These are phyloP conservation scores for Fraxinus baroniana DNA, from an alignment of 305 asterid species.

Conservation along the genomic window DNA sequence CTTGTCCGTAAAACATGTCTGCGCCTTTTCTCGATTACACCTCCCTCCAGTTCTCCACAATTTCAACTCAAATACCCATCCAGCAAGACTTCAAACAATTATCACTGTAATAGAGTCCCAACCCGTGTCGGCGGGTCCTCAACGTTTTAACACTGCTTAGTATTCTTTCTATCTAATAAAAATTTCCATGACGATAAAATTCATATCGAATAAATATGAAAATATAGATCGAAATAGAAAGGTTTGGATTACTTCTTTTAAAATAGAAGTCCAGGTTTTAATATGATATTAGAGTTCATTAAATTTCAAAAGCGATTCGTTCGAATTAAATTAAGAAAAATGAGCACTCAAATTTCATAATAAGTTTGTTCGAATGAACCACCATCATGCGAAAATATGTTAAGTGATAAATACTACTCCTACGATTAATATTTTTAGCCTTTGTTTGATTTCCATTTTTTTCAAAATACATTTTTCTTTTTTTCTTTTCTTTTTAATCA, in stretches of 20 bases:
- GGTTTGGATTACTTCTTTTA: too few relatives aligned
- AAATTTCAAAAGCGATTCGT: background rate
- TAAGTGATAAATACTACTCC: background rate
- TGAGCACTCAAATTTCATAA: background rate
- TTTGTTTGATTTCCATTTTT: too few relatives aligned
- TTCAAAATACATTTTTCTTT: background rate
- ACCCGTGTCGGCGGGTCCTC: background rate
- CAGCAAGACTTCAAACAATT: background rate
- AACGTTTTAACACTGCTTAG: background rate
- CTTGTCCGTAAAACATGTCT: background rate
- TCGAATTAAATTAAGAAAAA: background rate
- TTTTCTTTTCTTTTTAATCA: background rate
- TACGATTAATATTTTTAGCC: background rate
- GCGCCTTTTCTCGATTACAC: constrained; percentile 18
- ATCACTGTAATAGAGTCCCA: background rate
- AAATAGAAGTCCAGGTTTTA: too few relatives aligned
- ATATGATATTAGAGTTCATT: background rate
- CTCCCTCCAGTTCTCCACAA: constrained; percentile 22
- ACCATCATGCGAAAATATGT: background rate
- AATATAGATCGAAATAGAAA: too few relatives aligned
- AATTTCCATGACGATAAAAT: background rate
- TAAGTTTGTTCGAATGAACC: background rate
- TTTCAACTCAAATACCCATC: constrained; percentile 11
- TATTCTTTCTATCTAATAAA: background rate
- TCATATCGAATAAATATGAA: background rate